Percentiles rank a stretch among this genome's conserved stretches.
These are phyloP conservation scores for Pneumocystis wakefieldiae DNA, from an alignment of 1,139 yeast genomes.

Conservation along the genomic window DNA sequence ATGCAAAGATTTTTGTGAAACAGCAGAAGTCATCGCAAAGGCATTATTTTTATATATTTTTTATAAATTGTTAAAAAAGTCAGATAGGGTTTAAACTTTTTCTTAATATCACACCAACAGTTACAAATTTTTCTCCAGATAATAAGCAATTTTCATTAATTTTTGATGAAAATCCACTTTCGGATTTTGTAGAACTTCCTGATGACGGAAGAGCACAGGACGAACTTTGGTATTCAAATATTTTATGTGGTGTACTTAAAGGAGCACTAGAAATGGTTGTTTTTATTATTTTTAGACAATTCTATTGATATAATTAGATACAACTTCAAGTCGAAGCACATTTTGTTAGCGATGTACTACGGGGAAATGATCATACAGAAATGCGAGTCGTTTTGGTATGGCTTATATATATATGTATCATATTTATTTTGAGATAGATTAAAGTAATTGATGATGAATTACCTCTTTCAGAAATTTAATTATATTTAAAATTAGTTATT, in stretches of 20 bases:
- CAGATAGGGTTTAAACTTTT: slow-evolving; percentile 75
- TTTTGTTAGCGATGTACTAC: slow-evolving; percentile 63
- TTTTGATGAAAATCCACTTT: slow-evolving; percentile 73
- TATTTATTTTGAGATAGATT: not conserved
- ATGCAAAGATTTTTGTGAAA: slow-evolving; percentile 65
- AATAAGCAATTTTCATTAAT: slow-evolving; percentile 59
- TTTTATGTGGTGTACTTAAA: slow-evolving; percentile 73
- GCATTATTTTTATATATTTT: slow-evolving; percentile 7
- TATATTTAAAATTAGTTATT: not conserved
- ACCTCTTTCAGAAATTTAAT: not conserved
- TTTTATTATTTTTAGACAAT: not conserved
- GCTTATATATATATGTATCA: not conserved
- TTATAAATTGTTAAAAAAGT: not conserved
- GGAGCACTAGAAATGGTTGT: slow-evolving; percentile 82
- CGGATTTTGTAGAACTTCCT: slow-evolving; percentile 90
- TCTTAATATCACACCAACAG: slow-evolving; percentile 61
- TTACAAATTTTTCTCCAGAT: slow-evolving; percentile 66
- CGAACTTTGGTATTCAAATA: slow-evolving; percentile 84
- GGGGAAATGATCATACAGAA: slow-evolving; percentile 77
- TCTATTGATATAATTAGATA: slow-evolving; percentile 20
- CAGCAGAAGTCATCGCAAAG: slow-evolving; percentile 73
- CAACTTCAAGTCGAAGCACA: slow-evolving; percentile 78
- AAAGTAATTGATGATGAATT: not conserved
- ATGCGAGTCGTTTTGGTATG: slow-evolving; percentile 49
- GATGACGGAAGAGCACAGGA: slow-evolving; percentile 52